phyloP scores from a whole-genome alignment of 2,329 filamentous ascomycete species.

The Xylariaceae sp. region DNA sequence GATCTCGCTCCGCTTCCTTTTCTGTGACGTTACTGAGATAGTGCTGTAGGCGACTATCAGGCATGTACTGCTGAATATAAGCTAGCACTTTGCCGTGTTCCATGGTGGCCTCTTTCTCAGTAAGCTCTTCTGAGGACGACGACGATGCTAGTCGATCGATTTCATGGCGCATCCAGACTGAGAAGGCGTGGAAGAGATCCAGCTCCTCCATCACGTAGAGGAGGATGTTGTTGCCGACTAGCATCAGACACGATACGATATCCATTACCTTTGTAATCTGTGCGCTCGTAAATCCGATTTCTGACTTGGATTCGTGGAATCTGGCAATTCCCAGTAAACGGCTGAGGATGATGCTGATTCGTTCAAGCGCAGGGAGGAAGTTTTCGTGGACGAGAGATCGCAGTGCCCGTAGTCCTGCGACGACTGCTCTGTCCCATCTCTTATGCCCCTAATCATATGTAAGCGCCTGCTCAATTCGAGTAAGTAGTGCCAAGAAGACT shows the following conservation, averaged over 20 bases:
- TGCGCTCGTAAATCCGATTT: constrained; percentile 59
- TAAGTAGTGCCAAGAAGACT: constrained; percentile 25
- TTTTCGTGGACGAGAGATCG: constrained; percentile 78
- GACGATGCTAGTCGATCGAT: constrained; percentile 69
- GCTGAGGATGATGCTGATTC: constrained; percentile 73
- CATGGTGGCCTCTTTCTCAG: constrained; percentile 71
- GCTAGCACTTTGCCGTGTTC: constrained; percentile 67
- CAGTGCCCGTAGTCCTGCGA: constrained; percentile 70
- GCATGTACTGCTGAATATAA: constrained; percentile 71
- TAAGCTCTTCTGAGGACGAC: constrained; percentile 64
- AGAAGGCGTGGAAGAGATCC: constrained; percentile 71
- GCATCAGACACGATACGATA: constrained; percentile 66
- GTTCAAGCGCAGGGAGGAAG: constrained; percentile 80
- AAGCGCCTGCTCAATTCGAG: constrained; percentile 1
- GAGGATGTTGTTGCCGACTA: constrained; percentile 70
- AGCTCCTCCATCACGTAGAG: constrained; percentile 70
- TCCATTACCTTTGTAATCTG: constrained; percentile 64
- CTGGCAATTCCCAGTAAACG: constrained; percentile 77
- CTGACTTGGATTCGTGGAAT: constrained; percentile 63
- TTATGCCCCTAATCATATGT: constrained; percentile 65
- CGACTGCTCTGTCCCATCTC: constrained; percentile 86
- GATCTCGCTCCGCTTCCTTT: constrained; percentile 47
- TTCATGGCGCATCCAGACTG: constrained; percentile 75
- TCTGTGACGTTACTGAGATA: constrained; percentile 51
- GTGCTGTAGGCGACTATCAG: constrained; percentile 56